A percentile compares a stretch with the other conserved stretches of the same genome.
Conservation (phyloP, 768 basidiomycete genomes). For the Rhizopogon salebrosus region DNA sequence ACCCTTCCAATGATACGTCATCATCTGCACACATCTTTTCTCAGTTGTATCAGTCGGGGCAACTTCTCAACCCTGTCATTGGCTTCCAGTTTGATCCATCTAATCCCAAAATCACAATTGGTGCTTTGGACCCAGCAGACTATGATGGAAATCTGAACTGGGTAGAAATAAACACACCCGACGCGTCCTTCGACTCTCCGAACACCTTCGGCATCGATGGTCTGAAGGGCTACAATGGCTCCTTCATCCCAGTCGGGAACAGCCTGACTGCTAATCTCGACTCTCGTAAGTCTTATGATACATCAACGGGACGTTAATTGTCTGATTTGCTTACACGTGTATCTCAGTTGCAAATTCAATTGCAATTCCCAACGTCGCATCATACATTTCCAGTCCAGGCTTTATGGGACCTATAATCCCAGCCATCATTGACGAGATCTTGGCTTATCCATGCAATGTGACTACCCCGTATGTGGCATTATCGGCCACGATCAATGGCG, state of each 20-base stretch:
- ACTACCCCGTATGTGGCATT: constrained; percentile 17
- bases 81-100: constrained; percentile 24
- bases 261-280: constrained; percentile 18
- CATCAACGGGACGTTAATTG: not conserved
- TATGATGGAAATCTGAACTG: constrained; percentile 28
- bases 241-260: constrained; percentile 16
- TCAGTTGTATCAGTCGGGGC: constrained; percentile 13
- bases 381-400: constrained; percentile 14
- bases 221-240: constrained; percentile 24
- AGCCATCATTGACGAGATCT: not conserved
- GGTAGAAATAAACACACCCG: constrained; percentile 19
- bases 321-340: not conserved
- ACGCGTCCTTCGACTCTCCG: constrained; percentile 10
- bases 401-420: constrained; percentile 20
- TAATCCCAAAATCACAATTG: constrained; percentile 26
- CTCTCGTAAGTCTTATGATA: constrained; percentile 14
- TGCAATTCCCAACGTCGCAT: constrained; percentile 10
- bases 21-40: constrained; percentile 12
- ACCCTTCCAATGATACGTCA: constrained; percentile 14
- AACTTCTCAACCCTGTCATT: constrained; percentile 25
- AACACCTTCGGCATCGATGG: constrained; percentile 23
- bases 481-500: constrained; percentile 25
- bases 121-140: constrained; percentile 25
- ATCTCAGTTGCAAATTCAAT: constrained; percentile 12
- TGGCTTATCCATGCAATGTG: constrained; percentile 14